These are phyloP conservation scores for Apostasia ramifera DNA, from an alignment of 106 monocot genomes.

Conservation along the genomic window DNA sequence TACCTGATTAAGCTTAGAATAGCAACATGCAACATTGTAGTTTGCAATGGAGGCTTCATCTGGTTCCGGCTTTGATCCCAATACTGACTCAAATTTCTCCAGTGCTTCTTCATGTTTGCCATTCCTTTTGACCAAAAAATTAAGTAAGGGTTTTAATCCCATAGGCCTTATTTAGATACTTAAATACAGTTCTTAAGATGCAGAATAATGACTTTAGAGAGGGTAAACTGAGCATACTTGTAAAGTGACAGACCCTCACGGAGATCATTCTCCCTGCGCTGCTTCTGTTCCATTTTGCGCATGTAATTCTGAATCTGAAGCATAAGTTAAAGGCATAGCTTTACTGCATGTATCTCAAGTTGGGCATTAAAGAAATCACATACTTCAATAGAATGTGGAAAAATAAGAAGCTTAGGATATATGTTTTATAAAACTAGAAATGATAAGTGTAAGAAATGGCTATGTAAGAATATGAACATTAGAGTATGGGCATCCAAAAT, in stretches of 20 bases:
- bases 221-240: constrained; percentile 34
- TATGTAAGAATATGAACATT: too few species aligned
- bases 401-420: too few species aligned
- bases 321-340: too few species aligned
- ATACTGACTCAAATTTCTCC: constrained; percentile 91
- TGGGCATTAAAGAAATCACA: too few species aligned
- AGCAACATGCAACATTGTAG: constrained; percentile 97
- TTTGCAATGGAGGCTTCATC: constrained; percentile 83
- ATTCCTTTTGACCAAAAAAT: constrained; percentile 28
- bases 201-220: not conserved
- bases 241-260: constrained; percentile 83
- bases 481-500: too few species aligned
- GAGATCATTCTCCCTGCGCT: constrained; percentile 64
- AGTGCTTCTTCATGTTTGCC: constrained; percentile 78
- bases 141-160: not conserved
- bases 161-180: too few species aligned
- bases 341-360: too few species aligned
- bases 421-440: too few species aligned
- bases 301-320: constrained; percentile 88
- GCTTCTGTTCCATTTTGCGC: constrained; percentile 81
- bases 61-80: constrained; percentile 76
- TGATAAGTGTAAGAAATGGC: too few species aligned
- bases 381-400: too few species aligned
- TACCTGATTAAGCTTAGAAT: constrained; percentile 94
- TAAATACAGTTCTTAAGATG: too few species aligned